These are phyloP conservation scores for Cornus suecica DNA, from an alignment of 148 eudicot genomes.

Conservation along the genomic window DNA sequence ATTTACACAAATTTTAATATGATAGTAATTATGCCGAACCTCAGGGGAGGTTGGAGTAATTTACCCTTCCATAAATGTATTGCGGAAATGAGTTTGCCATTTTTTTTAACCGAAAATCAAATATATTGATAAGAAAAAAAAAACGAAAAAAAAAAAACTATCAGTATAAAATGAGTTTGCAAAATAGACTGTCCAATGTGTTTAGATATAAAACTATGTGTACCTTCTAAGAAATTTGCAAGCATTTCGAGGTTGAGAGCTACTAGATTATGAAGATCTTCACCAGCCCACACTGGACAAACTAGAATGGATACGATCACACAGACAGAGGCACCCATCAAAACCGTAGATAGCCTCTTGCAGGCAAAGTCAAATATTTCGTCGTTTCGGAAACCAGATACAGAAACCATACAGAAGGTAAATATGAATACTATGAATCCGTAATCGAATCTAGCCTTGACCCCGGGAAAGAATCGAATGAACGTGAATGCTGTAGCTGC, in stretches of 20 bases:
- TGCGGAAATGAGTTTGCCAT: no score
- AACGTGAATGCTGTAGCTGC: constrained; percentile 61
- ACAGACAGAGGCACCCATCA: constrained; percentile 49
- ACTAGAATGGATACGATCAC: constrained; percentile 37
- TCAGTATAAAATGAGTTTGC: no score
- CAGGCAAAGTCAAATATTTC: constrained; percentile 46
- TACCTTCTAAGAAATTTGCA: constrained; percentile 43
- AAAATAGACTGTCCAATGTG: no score
- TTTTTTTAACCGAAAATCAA: no score
- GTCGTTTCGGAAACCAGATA: constrained; percentile 48
- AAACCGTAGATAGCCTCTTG: constrained; percentile 46
- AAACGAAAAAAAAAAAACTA: no score
- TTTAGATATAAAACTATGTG: no score
- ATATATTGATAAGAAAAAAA: no score
- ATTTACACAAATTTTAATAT: no score
- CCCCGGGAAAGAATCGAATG: constrained; percentile 50
- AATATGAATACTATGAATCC: constrained; percentile 62
- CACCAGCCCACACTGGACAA: constrained; percentile 77
- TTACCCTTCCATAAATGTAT: no score
- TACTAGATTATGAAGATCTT: constrained; percentile 55
- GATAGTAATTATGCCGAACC: no score
- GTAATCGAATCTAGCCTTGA: constrained; percentile 69
- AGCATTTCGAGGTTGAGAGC: constrained; percentile 49
- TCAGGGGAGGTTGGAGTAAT: no score
- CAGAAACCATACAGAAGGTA: constrained; percentile 54